Percentiles rank a stretch among this genome's conserved stretches.
phyloP scores from a whole-genome alignment of 495 filamentous ascomycete genomes.

The Penicillium subrubescens region DNA sequence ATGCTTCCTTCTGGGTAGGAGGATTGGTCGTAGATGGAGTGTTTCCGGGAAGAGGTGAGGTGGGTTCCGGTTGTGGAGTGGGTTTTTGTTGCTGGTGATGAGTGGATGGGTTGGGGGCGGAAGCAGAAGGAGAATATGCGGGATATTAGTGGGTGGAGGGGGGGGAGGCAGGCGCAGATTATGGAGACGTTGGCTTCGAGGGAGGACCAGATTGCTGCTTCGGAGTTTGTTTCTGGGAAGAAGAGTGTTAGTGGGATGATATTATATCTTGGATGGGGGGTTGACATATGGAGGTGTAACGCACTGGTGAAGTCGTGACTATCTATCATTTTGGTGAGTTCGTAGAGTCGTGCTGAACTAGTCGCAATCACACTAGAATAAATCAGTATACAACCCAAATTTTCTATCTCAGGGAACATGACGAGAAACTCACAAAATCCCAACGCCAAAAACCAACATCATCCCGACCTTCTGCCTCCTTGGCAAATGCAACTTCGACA shows the following conservation, averaged over 20 bases:
- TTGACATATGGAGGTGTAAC: neutral
- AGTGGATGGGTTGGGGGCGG: slow-evolving; percentile 23
- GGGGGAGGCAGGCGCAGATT: slow-evolving; percentile 81
- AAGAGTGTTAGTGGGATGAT: slow-evolving; percentile 7
- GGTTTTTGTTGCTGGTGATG: slow-evolving; percentile 19
- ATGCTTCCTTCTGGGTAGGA: slow-evolving; percentile 18
- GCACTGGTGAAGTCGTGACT: slow-evolving; percentile 29
- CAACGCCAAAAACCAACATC: slow-evolving; percentile 47
- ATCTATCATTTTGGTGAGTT: slow-evolving; percentile 22
- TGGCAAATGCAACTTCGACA: slow-evolving; percentile 44
- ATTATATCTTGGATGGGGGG: neutral
- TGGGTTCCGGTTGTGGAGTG: slow-evolving; percentile 1
- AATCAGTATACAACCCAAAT: neutral
- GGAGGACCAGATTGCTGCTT: slow-evolving; percentile 69
- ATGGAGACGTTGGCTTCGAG: slow-evolving; percentile 83
- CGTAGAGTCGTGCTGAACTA: slow-evolving; percentile 34
- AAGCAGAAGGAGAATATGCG: slow-evolving; percentile 62
- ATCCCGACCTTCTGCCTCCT: slow-evolving; percentile 44
- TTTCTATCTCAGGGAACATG: too few relatives aligned
- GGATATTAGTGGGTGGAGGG: slow-evolving; percentile 75
- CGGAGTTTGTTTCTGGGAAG: slow-evolving; percentile 42
- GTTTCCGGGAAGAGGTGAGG: slow-evolving; percentile 18
- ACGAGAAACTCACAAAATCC: slow-evolving; percentile 45
- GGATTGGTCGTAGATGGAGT: slow-evolving; percentile 18
- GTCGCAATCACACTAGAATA: slow-evolving; percentile 38